Conservation (phyloP, 2,329 filamentous ascomycete genomes). For the Aspergillus amoenus region DNA sequence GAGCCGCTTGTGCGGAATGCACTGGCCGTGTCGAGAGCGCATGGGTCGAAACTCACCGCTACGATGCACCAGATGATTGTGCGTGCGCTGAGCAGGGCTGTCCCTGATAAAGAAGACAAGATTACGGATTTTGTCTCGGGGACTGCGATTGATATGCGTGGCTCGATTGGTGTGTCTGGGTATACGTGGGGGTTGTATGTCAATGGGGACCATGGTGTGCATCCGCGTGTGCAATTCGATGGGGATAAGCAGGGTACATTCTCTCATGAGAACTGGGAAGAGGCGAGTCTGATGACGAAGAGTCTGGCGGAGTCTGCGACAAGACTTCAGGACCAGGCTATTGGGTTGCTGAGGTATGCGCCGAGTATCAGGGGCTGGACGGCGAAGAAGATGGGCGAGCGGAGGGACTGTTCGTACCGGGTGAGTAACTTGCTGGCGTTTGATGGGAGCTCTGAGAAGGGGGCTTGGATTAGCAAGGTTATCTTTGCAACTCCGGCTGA, state of each 20-base stretch:
- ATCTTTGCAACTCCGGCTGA: slow-evolving; percentile 49
- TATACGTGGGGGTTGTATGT: slow-evolving; percentile 41
- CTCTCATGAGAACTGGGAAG: slow-evolving; percentile 31
- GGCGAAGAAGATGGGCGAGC: slow-evolving; percentile 36
- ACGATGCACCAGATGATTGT: slow-evolving; percentile 42
- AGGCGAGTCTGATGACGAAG: slow-evolving; percentile 31
- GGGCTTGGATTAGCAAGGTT: slow-evolving; percentile 33
- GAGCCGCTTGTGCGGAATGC: slow-evolving; percentile 25
- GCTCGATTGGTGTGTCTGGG: slow-evolving; percentile 28
- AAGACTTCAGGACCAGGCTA: slow-evolving; percentile 39
- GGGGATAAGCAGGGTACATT: neutral
- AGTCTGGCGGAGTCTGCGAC: slow-evolving; percentile 31
- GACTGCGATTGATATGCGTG: slow-evolving; percentile 45
- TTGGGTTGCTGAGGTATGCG: slow-evolving; percentile 46
- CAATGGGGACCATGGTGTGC: slow-evolving; percentile 28
- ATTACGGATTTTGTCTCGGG: slow-evolving; percentile 39
- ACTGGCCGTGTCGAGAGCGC: slow-evolving; percentile 29
- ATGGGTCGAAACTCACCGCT: slow-evolving; percentile 44
- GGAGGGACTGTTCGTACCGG: slow-evolving; percentile 45
- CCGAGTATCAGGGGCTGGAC: slow-evolving; percentile 43
- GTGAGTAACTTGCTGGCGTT: slow-evolving; percentile 49
- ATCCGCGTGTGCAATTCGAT: slow-evolving; percentile 13
- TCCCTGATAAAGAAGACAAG: slow-evolving; percentile 17
- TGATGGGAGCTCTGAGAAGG: slow-evolving; percentile 13
- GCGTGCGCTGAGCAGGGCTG: slow-evolving; percentile 35